Evolutionary conservation across 2,329 filamentous ascomycete species (phyloP), one percentile per base, ranked within the genome.

Genomic region (Chrysosporium queenslandicum): DNA sequence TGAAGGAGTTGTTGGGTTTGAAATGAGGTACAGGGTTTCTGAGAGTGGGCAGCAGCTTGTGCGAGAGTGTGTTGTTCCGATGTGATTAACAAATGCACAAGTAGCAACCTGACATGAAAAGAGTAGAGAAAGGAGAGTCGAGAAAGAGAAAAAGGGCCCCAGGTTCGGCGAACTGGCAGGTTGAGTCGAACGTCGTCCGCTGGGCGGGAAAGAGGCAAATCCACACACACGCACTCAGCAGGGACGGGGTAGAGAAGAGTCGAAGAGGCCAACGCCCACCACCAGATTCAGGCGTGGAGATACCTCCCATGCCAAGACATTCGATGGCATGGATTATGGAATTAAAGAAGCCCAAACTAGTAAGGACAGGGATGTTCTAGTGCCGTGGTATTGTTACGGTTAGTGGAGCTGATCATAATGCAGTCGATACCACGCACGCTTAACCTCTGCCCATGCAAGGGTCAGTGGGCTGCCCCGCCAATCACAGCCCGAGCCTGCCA

Each of bases 261-360:
- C 4, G 14, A 6, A 6, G 4, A 6, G 27, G 27, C 32, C 32
- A n/a, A 23, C 43, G 27, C 5, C 43, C 16, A 27, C 46, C 20
- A n/a, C 16, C 23, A 23, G 29, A 37, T 32, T 9, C 34, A 20
- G 46, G 20, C 29, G 47, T 50, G 48, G 48, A 51, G 48, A 40
- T 27, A 39, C 25, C n/a, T 37, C 21, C 9, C n/a, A 23, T 11
- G 50, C 50, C 50, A 52, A 52, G 50, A n/a, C 5, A 25, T 52
- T 52, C 50, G 42, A 52, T 46, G 34, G 41, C 41, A 52, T 39
- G 50, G 50, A 52, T 52, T 52, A 46, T 52, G 50, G 50, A 52
- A 52, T 41, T 16, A 40, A 41, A 52, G 29, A 40, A 45, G 25
- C 16, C 49, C 47, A 25, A 14, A 16, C 47, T 29, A 20, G 43